phyloP scores from a whole-genome alignment of 257 asterid species.

The Thymus quinquecostatus region DNA sequence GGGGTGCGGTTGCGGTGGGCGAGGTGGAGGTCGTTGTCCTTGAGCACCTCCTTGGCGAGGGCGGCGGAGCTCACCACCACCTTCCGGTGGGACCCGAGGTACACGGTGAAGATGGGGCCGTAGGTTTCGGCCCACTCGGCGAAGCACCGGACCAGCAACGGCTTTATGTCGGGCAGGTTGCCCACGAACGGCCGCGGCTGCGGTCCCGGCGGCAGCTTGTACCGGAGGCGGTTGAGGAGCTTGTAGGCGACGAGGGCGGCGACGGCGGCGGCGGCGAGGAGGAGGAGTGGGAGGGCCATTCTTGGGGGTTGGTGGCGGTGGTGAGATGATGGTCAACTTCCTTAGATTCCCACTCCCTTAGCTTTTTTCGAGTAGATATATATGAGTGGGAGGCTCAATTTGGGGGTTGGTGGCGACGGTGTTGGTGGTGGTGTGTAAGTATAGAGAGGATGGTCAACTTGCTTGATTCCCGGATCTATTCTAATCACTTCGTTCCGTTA shows the following conservation, averaged over 20 bases:
- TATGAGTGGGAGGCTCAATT: too few relatives aligned
- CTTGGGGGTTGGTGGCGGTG: background rate
- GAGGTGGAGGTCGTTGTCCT: constrained; percentile 48
- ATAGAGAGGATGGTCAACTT: too few relatives aligned
- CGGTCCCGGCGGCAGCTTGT: constrained; percentile 47
- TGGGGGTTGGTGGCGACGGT: too few relatives aligned
- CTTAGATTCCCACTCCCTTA: too few relatives aligned
- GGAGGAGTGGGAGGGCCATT: constrained; percentile 39
- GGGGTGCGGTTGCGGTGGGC: constrained; percentile 48
- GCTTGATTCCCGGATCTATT: too few relatives aligned
- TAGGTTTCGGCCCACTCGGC: constrained; percentile 44
- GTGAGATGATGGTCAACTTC: background rate
- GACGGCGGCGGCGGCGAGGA: constrained; percentile 36
- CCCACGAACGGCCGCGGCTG: constrained; percentile 51
- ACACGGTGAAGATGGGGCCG: constrained; percentile 62
- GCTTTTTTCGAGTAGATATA: too few relatives aligned
- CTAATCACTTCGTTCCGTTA: too few relatives aligned
- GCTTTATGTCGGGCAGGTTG: constrained; percentile 46
- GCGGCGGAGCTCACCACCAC: constrained; percentile 45
- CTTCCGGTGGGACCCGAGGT: constrained; percentile 46
- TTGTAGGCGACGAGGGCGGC: constrained; percentile 42
- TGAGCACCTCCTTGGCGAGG: constrained; percentile 50
- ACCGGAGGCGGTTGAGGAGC: constrained; percentile 42
- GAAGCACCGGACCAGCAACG: constrained; percentile 49
- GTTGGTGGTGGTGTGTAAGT: too few relatives aligned